Evolutionary conservation across 169 alveolate genomes (phyloP), one percentile per base, ranked within the genome.

Genomic region (Perkinsus marinus): DNA sequence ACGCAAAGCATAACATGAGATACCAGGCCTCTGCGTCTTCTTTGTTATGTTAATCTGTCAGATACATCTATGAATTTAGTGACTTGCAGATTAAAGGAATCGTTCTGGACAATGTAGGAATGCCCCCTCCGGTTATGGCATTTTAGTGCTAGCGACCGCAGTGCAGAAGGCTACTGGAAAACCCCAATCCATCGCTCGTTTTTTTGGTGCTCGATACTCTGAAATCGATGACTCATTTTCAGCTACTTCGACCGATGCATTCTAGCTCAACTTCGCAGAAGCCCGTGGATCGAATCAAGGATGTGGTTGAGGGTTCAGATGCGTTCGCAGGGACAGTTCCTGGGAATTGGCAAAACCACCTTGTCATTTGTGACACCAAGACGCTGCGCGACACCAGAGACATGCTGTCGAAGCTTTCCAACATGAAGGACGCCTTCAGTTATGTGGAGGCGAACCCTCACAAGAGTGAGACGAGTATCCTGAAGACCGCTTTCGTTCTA

Each of bases 301-400:
- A n/a, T n/a, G n/a, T n/a, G n/a, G n/a, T n/a, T n/a, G n/a, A n/a
- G n/a, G n/a, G n/a, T n/a, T n/a, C n/a, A n/a, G n/a, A n/a, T n/a
- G n/a, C n/a, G n/a, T n/a, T n/a, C n/a, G n/a, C n/a, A n/a, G n/a
- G n/a, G n/a, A n/a, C n/a, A n/a, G n/a, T n/a, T n/a, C n/a, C n/a
- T n/a, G n/a, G n/a, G 22, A 13, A 16, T 13, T 57, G 79, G 79
- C 79, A 57, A 16, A 57, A 30, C 79, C 5, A 57, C 90, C 93
- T 96, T n/a, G 93, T 95, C 37, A 95, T 95, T 38, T 96, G 94
- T 69, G 98, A 97, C 93, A 96, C 98, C n/a, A 95, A 96, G 68
- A 89, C 95, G 36, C 92, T 97, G 39, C 96, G 97, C 92, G 98
- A 97, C 91, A 96, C 97, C 39, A 95, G 97, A 89, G 98, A 96